Base-by-base conservation (phyloP, 148 eudicot species). In the Mesembryanthemum crystallinum region DNA sequence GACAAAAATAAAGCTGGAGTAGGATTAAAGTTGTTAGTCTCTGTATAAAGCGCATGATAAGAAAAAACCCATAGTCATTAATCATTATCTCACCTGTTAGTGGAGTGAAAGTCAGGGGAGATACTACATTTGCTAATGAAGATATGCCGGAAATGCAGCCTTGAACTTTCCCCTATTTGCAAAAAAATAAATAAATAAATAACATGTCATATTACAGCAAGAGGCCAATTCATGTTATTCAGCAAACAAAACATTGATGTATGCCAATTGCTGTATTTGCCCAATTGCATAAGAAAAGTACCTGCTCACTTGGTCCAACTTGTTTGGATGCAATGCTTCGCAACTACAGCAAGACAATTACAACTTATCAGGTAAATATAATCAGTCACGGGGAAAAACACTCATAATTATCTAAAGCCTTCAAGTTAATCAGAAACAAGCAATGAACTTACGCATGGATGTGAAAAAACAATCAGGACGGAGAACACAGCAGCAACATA, bases 301-400 rank as follows among this genome's bases (percentile, higher is more conserved):
- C 89, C 93, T 89, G 93, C 79, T 89, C 89, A 42, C 57, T 68
- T 1, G 87, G 81, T 57, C 92, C 90, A 52, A 85, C 88, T 85
- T 87, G 88, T 77, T 89, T 87, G 66, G 93, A 89, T 51, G 74
- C 88, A 76, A 89, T 89, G 84, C 93, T 89, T 25, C 89, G 74
- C 52, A 89, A 32, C 93, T 89, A 83, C 67, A 73, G 65, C 0
- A 70, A 7, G 13, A 47, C 37, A 57, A n/a, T n/a, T n/a, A n/a
- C n/a, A n/a, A n/a, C n/a, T n/a, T n/a, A n/a, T n/a, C n/a, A n/a
- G n/a, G n/a, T n/a, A n/a, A n/a, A n/a, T n/a, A n/a, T n/a, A n/a
- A n/a, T n/a, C n/a, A n/a, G n/a, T n/a, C n/a, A n/a, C n/a, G n/a
- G n/a, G n/a, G n/a, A n/a, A n/a, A n/a, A n/a, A n/a, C n/a, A n/a